These are phyloP conservation scores for Penicillium decumbens DNA, from an alignment of 2,329 filamentous ascomycete genomes.

Conservation along the genomic window DNA sequence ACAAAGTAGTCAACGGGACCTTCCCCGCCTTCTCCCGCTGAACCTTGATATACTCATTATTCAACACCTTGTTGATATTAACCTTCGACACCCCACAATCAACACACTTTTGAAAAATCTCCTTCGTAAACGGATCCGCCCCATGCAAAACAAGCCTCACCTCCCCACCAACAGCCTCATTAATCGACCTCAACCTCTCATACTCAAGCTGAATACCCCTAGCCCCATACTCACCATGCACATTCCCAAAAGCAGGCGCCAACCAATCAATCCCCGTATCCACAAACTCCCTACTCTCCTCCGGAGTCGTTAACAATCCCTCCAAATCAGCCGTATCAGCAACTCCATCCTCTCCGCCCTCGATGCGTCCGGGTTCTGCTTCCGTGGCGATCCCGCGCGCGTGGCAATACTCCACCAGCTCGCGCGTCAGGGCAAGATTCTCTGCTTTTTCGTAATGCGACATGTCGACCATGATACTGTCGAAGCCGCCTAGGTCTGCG, in stretches of 20 bases:
- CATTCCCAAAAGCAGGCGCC: constrained; percentile 71
- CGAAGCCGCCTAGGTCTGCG: constrained; percentile 60
- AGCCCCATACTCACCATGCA: constrained; percentile 68
- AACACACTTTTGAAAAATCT: constrained; percentile 54
- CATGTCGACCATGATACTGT: constrained; percentile 76
- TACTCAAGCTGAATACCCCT: constrained; percentile 61
- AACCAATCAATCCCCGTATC: constrained; percentile 68
- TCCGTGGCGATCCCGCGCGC: constrained; percentile 63
- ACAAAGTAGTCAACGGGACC: constrained; percentile 50
- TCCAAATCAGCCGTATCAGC: constrained; percentile 61
- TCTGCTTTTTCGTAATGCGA: constrained; percentile 66
- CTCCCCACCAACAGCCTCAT: constrained; percentile 46
- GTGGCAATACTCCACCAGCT: constrained; percentile 61
- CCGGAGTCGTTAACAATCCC: constrained; percentile 61
- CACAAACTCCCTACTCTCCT: constrained; percentile 67
- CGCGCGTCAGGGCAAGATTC: constrained; percentile 61
- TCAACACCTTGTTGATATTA: constrained; percentile 58
- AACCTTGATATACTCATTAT: constrained; percentile 47
- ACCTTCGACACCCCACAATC: constrained; percentile 53
- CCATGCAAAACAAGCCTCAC: constrained; percentile 56
- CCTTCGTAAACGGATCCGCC: constrained; percentile 54
- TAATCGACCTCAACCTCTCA: constrained; percentile 49
- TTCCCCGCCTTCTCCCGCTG: constrained; percentile 49
- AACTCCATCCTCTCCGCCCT: constrained; percentile 70
- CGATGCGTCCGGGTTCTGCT: constrained; percentile 66